These are phyloP conservation scores for Pinus taeda DNA, from an alignment of 75 land plant species.

Conservation along the genomic window DNA sequence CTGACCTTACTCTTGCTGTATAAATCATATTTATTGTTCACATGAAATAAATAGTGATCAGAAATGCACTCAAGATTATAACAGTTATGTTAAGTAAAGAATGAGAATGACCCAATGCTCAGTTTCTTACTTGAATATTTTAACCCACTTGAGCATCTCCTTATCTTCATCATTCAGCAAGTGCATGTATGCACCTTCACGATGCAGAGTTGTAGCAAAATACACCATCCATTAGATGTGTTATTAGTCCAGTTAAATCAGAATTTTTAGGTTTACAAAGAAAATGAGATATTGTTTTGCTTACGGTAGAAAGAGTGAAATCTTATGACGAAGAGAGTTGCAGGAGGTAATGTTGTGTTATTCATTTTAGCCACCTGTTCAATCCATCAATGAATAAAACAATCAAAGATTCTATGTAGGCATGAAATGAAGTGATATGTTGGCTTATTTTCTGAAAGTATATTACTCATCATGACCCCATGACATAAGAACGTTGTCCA, in stretches of 20 bases:
- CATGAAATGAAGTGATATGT: too few relatives aligned
- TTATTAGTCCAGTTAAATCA: not conserved
- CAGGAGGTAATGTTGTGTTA: constrained; percentile 73
- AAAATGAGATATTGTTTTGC: not conserved
- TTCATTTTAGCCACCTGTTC: constrained; percentile 75
- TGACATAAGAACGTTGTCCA: constrained; percentile 75
- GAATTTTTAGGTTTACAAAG: not conserved
- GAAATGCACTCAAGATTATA: not conserved
- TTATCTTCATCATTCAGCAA: constrained; percentile 73
- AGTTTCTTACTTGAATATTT: constrained; percentile 60
- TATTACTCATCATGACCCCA: constrained; percentile 90
- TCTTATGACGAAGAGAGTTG: constrained; percentile 73
- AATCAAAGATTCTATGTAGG: too few relatives aligned
- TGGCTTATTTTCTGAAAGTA: too few relatives aligned
- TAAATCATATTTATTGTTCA: constrained; percentile 81
- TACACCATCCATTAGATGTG: not conserved
- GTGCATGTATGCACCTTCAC: constrained; percentile 53
- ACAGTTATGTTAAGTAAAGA: not conserved
- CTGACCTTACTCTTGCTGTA: constrained; percentile 90
- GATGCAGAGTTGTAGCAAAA: constrained; percentile 62
- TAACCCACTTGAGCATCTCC: constrained; percentile 72
- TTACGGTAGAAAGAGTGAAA: constrained; percentile 89
- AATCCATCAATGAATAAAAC: not conserved
- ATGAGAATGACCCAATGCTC: not conserved
- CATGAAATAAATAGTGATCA: not conserved